A percentile compares a stretch with the other conserved stretches of the same genome.
Evolutionary conservation across 305 asterid genomes (phyloP).

Genomic region (Caryopteris hybrid): DNA sequence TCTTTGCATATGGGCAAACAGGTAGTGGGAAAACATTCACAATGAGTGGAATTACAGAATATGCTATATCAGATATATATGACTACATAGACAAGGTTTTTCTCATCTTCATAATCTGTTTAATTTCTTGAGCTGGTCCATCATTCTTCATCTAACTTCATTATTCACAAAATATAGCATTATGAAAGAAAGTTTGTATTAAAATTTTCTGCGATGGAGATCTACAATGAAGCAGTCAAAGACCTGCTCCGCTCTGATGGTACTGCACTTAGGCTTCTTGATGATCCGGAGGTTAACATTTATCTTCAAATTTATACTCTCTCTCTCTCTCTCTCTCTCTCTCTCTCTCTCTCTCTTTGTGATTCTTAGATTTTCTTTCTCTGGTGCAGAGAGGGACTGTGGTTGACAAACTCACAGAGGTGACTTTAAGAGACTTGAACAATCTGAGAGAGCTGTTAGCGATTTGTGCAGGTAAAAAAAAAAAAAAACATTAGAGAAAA

Average conservation of each 20-base stretch:
- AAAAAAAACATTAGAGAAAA: too few relatives aligned
- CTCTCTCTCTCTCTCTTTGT: background rate
- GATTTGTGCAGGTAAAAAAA: slow-evolving; percentile 81
- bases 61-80: slow-evolving; percentile 62
- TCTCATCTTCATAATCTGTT: background rate
- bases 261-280: slow-evolving; percentile 77
- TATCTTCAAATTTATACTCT: background rate
- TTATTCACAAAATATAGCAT: slow-evolving; percentile 31
- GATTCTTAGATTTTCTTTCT: background rate
- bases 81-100: slow-evolving; percentile 56
- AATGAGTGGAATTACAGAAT: slow-evolving; percentile 75
- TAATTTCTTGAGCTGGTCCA: background rate
- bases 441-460: slow-evolving; percentile 68
- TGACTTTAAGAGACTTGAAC: slow-evolving; percentile 46
- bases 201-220: slow-evolving; percentile 95
- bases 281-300: slow-evolving; percentile 84
- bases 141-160: background rate
- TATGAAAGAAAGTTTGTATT: slow-evolving; percentile 55
- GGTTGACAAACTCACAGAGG: slow-evolving; percentile 83
- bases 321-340: too few relatives aligned
- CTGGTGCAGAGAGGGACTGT: slow-evolving; percentile 71
- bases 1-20: slow-evolving; percentile 96
- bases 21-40: slow-evolving; percentile 98
- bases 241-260: slow-evolving; percentile 70
- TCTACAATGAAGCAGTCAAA: slow-evolving; percentile 83